Evolutionary conservation across 2,329 filamentous ascomycete species (phyloP).

Genomic region (Cordyceps farinosa): DNA sequence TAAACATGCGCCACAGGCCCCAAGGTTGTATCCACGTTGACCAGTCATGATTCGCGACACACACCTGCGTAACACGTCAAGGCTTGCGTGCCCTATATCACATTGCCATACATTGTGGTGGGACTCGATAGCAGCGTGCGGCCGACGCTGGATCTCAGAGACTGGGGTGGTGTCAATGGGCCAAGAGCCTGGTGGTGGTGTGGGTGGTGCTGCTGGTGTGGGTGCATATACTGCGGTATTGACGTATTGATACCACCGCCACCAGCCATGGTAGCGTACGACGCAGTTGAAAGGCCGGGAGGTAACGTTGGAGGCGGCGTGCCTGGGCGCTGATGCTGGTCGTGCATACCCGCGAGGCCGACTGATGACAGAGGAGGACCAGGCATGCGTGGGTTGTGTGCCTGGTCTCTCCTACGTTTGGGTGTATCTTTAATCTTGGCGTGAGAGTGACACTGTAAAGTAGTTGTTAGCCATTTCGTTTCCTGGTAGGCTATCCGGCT

Average conservation of each 20-base stretch:
- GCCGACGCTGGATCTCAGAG: constrained; percentile 12
- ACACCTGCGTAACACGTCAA: neutral
- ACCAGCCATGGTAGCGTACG: constrained; percentile 21
- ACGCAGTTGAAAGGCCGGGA: constrained; percentile 29
- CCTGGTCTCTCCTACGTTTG: constrained; percentile 63
- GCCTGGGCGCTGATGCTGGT: constrained; percentile 35
- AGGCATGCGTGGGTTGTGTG: constrained; percentile 39
- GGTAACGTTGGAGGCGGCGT: constrained; percentile 27
- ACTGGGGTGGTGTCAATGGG: constrained; percentile 17
- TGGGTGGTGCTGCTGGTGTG: constrained; percentile 27
- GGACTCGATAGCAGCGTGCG: constrained; percentile 13
- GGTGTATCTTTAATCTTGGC: constrained; percentile 68
- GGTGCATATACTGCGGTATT: constrained; percentile 28
- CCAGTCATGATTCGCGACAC: constrained; percentile 3
- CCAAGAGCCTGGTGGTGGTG: constrained; percentile 25
- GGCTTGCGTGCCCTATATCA: constrained; percentile 12
- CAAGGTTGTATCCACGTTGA: neutral
- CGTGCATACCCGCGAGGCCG: constrained; percentile 42
- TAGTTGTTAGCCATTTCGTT: neutral
- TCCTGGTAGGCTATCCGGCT: neutral
- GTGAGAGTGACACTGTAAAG: constrained; percentile 62
- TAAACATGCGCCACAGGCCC: neutral
- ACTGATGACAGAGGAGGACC: constrained; percentile 36
- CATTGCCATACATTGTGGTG: constrained; percentile 13
- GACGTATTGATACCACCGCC: constrained; percentile 26